A percentile compares a stretch with the other conserved stretches of the same genome.
phyloP scores from a whole-genome alignment of 2,329 filamentous ascomycete genomes.

The Orbilia javanica region DNA sequence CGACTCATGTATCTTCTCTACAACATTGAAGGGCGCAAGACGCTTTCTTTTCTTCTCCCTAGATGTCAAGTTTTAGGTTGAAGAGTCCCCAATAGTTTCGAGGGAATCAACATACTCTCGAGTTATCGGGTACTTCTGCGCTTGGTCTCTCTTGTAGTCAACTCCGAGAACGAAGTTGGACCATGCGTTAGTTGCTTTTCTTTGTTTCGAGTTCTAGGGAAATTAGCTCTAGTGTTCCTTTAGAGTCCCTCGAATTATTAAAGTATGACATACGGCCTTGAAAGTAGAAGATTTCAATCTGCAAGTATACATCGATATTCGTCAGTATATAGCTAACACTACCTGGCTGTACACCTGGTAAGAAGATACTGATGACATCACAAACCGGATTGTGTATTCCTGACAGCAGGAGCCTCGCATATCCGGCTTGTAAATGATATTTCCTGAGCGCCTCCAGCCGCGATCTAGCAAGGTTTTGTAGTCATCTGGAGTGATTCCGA shows the following conservation, averaged over 20 bases:
- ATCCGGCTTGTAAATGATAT: slow-evolving; percentile 81
- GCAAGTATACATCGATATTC: not conserved
- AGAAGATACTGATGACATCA: slow-evolving; percentile 63
- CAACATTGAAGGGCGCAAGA: slow-evolving; percentile 76
- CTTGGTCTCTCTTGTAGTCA: slow-evolving; percentile 74
- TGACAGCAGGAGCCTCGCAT: slow-evolving; percentile 87
- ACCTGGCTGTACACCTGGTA: slow-evolving; percentile 30
- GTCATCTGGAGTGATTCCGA: slow-evolving; percentile 63
- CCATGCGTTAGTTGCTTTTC: slow-evolving; percentile 81
- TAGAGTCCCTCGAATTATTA: not conserved
- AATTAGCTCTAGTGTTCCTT: slow-evolving; percentile 70
- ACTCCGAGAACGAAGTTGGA: slow-evolving; percentile 78
- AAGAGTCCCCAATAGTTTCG: not conserved
- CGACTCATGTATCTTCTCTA: slow-evolving; percentile 76
- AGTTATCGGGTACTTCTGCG: slow-evolving; percentile 75
- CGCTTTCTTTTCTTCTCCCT: slow-evolving; percentile 72
- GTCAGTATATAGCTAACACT: not conserved
- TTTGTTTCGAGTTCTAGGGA: slow-evolving; percentile 78
- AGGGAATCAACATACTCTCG: slow-evolving; percentile 70
- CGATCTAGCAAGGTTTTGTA: slow-evolving; percentile 80
- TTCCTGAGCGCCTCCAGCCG: slow-evolving; percentile 80
- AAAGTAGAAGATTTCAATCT: slow-evolving; percentile 42
- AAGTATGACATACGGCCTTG: slow-evolving; percentile 32
- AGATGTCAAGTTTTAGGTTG: not conserved
- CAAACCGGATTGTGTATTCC: slow-evolving; percentile 79